Percentiles rank a stretch among this genome's conserved stretches.
Conservation (phyloP, 805 yeast genomes). For the Dipodascus geniculatus region DNA sequence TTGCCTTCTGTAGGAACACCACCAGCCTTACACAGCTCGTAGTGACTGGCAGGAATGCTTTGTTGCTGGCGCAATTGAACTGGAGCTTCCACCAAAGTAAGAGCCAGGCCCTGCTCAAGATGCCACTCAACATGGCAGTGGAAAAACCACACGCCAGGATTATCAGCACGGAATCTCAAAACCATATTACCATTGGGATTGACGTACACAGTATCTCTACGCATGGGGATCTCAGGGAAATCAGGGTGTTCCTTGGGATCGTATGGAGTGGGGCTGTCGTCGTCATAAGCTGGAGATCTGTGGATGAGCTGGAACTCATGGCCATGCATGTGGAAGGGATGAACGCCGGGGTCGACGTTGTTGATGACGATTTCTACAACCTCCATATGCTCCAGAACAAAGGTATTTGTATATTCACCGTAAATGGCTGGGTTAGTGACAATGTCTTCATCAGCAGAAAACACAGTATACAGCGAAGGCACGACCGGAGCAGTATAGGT, state of each 20-base stretch:
- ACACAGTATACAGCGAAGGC: constrained; percentile 72
- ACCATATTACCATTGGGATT: constrained; percentile 79
- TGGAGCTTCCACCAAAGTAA: constrained; percentile 79
- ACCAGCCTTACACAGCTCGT: constrained; percentile 42
- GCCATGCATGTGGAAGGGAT: constrained; percentile 97
- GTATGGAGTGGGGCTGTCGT: constrained; percentile 42
- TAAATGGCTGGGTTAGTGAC: constrained; percentile 38
- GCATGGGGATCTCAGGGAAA: constrained; percentile 67
- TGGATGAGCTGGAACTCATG: constrained; percentile 75
- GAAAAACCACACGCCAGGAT: constrained; percentile 98
- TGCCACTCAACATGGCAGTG: constrained; percentile 99
- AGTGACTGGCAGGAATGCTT: constrained; percentile 47
- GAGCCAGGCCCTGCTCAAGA: constrained; percentile 84
- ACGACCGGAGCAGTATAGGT: constrained; percentile 73
- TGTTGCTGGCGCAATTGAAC: constrained; percentile 34
- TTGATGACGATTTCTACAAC: constrained; percentile 73
- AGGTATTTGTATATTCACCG: constrained; percentile 71
- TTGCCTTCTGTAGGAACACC: constrained; percentile 53
- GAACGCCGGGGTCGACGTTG: constrained; percentile 82
- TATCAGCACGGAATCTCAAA: constrained; percentile 77
- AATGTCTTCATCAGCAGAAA: constrained; percentile 40
- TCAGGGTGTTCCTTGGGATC: constrained; percentile 39
- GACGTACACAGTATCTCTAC: constrained; percentile 72
- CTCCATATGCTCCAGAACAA: constrained; percentile 54
- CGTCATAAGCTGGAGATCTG: constrained; percentile 52